Base-by-base conservation (phyloP, 768 basidiomycete species). In the Collybia sordida region DNA sequence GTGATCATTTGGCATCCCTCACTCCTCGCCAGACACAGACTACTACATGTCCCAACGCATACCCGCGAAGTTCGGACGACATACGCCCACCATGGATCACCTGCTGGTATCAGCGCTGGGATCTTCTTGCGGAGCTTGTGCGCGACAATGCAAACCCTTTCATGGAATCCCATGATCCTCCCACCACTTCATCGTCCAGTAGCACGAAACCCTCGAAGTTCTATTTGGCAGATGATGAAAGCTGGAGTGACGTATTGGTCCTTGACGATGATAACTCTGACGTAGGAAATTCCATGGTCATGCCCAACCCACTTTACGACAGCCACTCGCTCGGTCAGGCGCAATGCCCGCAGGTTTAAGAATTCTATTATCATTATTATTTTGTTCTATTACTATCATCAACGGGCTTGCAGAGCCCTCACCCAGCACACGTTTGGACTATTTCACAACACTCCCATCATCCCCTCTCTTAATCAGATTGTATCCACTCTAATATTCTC, bases 21-120 rank as follows among this genome's bases (percentile, higher is more conserved):
- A 36, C 45, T 46, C 53, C 37, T 31, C 1, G n/a, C 57, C 24
- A 35, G 31, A 28, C 41, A 45, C 41, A 58, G 43, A 39, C 50
- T 45, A 11, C 12, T 12, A 50, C 41, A n/a, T 40, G 39, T 34
- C 41, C 51, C n/a, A 43, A 24, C 55, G 57, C 46, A 42, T 21
- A 11, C 14, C 9, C 31, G 3, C 35, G 18, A 38, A 37, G 35
- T 4, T 19, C 23, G 15, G 35, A 17, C 38, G 3, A 17, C 15
- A 12, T 23, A 24, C 58, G 56, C 44, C 55, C 64, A 14, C 55
- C 55, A 21, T 81, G 79, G 80, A 65, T 72, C 31, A 68, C 70
- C 9, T 73, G 69, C 50, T 82, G 80, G 79, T 77, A 81, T 53
- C 69, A 68, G 23, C 78, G 79, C 48, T 82, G 80, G 78, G 75